phyloP scores from a whole-genome alignment of 2,329 filamentous ascomycete genomes.

The Aspergillus jensenii region DNA sequence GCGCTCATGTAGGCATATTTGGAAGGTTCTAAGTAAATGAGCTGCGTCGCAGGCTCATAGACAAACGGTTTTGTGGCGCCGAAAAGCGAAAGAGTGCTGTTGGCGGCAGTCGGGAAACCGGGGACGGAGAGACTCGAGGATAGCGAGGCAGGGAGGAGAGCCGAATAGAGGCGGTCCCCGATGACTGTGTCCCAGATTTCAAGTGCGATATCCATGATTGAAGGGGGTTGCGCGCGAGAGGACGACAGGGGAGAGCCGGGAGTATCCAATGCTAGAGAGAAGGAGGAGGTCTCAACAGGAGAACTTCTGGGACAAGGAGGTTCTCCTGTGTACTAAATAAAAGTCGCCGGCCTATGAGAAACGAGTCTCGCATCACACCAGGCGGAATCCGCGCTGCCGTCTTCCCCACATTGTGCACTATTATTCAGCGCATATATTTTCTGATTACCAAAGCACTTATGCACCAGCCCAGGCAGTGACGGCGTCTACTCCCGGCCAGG shows the following conservation, averaged over 20 bases:
- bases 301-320: not conserved
- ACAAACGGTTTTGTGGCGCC: slow-evolving; percentile 45
- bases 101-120: slow-evolving; percentile 53
- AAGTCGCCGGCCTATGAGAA: slow-evolving; percentile 13
- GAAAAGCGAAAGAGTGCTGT: slow-evolving; percentile 57
- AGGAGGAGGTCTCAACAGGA: not conserved
- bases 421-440: not conserved
- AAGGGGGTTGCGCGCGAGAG: not conserved
- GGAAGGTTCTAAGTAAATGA: slow-evolving; percentile 68
- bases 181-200: slow-evolving; percentile 80
- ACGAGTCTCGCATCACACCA: slow-evolving; percentile 30
- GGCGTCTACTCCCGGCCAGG: not conserved
- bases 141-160: slow-evolving; percentile 61
- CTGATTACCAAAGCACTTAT: not conserved
- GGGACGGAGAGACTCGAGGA: slow-evolving; percentile 56
- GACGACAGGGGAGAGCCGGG: slow-evolving; percentile 1
- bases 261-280: not conserved
- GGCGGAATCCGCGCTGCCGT: slow-evolving; percentile 33
- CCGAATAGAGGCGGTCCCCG: slow-evolving; percentile 77
- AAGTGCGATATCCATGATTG: slow-evolving; percentile 83
- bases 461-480: too few relatives aligned
- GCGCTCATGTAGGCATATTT: slow-evolving; percentile 76
- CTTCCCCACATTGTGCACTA: not conserved
- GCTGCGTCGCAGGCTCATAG: slow-evolving; percentile 71
- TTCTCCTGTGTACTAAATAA: not conserved